Conservation (phyloP, 2,329 filamentous ascomycete species). For the Nectriaceae sp. region DNA sequence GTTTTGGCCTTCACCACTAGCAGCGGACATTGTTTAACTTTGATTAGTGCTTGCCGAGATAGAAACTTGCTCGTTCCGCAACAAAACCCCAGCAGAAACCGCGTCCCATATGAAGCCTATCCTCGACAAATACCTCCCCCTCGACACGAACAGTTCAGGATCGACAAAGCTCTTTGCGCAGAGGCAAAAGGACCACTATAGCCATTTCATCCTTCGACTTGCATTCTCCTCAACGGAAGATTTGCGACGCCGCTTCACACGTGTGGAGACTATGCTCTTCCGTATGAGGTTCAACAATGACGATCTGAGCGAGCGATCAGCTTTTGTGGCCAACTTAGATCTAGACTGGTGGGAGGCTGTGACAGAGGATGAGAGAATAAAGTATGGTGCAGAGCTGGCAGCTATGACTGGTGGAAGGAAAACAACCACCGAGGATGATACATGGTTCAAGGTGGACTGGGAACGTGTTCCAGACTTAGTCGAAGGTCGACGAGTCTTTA, state of each 20-base stretch:
- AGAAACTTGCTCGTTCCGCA: slow-evolving; percentile 94
- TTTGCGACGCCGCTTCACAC: slow-evolving; percentile 79
- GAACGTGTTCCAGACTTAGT: slow-evolving; percentile 88
- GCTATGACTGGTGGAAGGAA: slow-evolving; percentile 46
- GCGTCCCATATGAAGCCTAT: slow-evolving; percentile 80
- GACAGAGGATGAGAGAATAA: slow-evolving; percentile 72
- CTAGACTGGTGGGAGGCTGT: slow-evolving; percentile 92
- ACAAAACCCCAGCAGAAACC: slow-evolving; percentile 82
- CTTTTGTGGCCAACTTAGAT: slow-evolving; percentile 75
- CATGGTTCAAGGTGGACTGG: slow-evolving; percentile 97
- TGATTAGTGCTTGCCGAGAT: slow-evolving; percentile 76
- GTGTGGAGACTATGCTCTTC: slow-evolving; percentile 89
- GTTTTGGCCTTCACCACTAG: slow-evolving; percentile 9
- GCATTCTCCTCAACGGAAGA: slow-evolving; percentile 93
- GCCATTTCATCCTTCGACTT: slow-evolving; percentile 92
- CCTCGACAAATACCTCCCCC: slow-evolving; percentile 82
- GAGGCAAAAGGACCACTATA: slow-evolving; percentile 94
- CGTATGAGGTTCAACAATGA: slow-evolving; percentile 79
- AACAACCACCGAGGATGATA: slow-evolving; percentile 67
- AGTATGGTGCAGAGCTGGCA: slow-evolving; percentile 62
- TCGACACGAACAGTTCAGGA: slow-evolving; percentile 72
- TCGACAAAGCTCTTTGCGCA: slow-evolving; percentile 64
- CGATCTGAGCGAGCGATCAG: slow-evolving; percentile 68
- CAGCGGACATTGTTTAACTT: slow-evolving; percentile 6
- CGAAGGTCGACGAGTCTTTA: slow-evolving; percentile 73